Evolutionary conservation across 768 basidiomycete genomes (phyloP), one percentile per base, ranked within the genome.

Genomic region (Pholiota molesta): DNA sequence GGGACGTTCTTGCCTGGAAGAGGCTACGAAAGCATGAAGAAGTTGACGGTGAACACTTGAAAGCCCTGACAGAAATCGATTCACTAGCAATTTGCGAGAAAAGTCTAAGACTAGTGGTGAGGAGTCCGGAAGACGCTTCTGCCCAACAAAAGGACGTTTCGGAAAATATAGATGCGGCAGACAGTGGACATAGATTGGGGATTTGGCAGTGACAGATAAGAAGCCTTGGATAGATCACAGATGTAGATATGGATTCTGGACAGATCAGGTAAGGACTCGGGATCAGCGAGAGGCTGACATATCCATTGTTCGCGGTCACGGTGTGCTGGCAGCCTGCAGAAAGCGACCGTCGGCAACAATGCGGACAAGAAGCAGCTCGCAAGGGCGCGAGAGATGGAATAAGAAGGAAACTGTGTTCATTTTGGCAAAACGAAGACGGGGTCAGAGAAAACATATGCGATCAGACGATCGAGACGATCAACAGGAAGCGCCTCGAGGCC

Each of bases 391-490:
- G 13, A 35, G 35, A 35, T 35, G 35, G 35, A 35, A 10, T 3
- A 35, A 35, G 35, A 35, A 35, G 35, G 35, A 35, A 35, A 10
- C 10, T 35, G 4, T 13, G 35, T 35, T 35, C 35, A 8, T 35
- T 35, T 35, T 19, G 21, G 40, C 28, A 13, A 42, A 55, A 21
- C 17, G 52, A 52, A 52, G 33, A 33, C 29, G n/a, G 26, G 16
- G 5, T 9, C 37, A 40, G 11, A 42, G 37, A 55, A 55, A 55
- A 55, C 55, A 55, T 55, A 55, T 23, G 55, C 21, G 55, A 16
- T 23, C 35, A 26, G 16, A 35, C 40, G 40, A 42, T 42, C 40
- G 16, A 16, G 40, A 35, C 7, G n/a, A 42, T 42, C 40, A 17
- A 19, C n/a, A 9, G 29, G 35, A 10, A n/a, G 23, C 47, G 47